Evolutionary conservation across 1,139 yeast genomes (phyloP).

Genomic region (Taphrina wiesneri): DNA sequence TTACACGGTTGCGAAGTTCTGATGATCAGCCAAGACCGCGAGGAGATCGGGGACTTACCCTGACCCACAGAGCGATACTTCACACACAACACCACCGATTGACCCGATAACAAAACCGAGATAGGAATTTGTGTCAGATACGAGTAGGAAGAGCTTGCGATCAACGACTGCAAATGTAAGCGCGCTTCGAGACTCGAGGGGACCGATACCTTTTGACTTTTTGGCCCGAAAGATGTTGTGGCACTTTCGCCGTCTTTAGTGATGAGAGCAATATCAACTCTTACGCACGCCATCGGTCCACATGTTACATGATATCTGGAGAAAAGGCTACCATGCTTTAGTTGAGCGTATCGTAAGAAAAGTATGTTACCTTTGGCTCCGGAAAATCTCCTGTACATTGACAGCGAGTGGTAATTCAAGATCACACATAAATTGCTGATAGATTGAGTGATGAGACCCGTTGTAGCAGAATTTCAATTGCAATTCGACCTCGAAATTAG

Average conservation of each 20-base stretch:
- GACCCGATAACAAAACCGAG: not conserved
- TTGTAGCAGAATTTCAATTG: not conserved
- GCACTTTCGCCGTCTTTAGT: not conserved
- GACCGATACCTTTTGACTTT: not conserved
- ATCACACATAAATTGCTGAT: not conserved
- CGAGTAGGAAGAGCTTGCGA: not conserved
- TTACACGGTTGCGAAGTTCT: not conserved
- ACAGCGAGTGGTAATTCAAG: conserved; percentile 58
- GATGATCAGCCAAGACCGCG: not conserved
- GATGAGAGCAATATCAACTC: conserved; percentile 49
- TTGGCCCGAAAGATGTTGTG: not conserved
- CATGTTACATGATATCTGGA: conserved; percentile 71
- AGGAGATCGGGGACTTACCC: not conserved
- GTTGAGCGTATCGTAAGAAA: not conserved
- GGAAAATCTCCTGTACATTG: conserved; percentile 74
- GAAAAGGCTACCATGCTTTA: conserved; percentile 47
- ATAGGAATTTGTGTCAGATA: not conserved
- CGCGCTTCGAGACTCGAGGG: not conserved
- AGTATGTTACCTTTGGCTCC: conserved; percentile 46
- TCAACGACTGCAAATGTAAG: not conserved
- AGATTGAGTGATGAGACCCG: not conserved
- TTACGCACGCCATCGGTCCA: conserved; percentile 51
- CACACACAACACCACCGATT: not conserved
- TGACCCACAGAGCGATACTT: not conserved
- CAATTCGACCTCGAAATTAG: not conserved